Evolutionary conservation across 192 early-diverging fungal genomes (phyloP), one percentile per base, ranked within the genome.

Genomic region (Globomyces pollinis-pini): DNA sequence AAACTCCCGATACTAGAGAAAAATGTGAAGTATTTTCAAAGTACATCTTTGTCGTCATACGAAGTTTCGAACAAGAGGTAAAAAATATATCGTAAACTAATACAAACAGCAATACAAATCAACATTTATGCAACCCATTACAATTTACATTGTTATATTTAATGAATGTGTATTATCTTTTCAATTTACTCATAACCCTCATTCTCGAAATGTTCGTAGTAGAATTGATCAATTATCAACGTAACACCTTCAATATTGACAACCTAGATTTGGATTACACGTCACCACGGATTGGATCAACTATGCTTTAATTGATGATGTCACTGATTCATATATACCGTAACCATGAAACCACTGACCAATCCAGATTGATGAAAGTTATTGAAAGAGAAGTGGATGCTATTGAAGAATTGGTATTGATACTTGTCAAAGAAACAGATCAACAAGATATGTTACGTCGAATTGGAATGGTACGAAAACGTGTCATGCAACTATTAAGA

Each of bases 301-400:
- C 73, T 98, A 98, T 60, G 91, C 91, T 0, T 65, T 98, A 12
- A 80, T 98, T 60, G 95, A 98, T 70, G 93, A 94, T 58, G 88
- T 98, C 52, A 92, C 89, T 3, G 96, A 98, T 65, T 78, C 83
- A 20, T 91, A 96, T 62, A 87, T 88, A 30, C 93, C 94, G 9
- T 73, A n/a, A n/a, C n/a, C n/a, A n/a, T n/a, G n/a, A n/a, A n/a
- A n/a, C n/a, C n/a, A n/a, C n/a, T n/a, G n/a, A n/a, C n/a, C n/a
- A n/a, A n/a, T n/a, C n/a, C n/a, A n/a, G n/a, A n/a, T n/a, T 92
- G 12, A 74, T 96, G 47, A 79, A 83, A 35, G 67, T 82, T 8
- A 88, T 98, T 63, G 96, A 98, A 72, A 80, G 89, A 51, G 94
- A 96, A 64, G 96, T 98, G 1, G 92, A 95, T 56, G 77, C 84